Conservation (phyloP, 2,329 filamentous ascomycete genomes). For the Furcasterigmium furcatum region DNA sequence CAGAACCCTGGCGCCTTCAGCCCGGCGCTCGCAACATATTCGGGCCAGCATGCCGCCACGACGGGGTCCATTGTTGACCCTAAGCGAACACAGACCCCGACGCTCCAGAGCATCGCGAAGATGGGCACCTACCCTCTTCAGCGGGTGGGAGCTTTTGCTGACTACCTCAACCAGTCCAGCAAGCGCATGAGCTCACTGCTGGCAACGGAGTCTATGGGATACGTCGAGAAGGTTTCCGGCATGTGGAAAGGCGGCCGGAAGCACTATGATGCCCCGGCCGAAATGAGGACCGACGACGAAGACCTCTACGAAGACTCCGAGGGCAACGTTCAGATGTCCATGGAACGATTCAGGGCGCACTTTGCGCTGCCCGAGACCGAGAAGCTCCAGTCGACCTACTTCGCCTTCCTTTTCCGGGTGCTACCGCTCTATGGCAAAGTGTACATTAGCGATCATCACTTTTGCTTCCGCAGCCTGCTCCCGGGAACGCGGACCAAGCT, state of each 20-base stretch:
- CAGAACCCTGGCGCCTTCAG: conserved; percentile 3
- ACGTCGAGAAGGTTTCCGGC: conserved; percentile 92
- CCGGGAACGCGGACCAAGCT: conserved; percentile 89
- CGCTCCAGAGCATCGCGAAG: conserved; percentile 50
- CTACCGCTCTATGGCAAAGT: conserved; percentile 94
- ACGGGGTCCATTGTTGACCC: conserved; percentile 31
- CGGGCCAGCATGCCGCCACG: conserved; percentile 29
- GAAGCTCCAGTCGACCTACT: conserved; percentile 83
- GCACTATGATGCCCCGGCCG: conserved; percentile 71
- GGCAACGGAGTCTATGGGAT: conserved; percentile 90
- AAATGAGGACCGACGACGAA: conserved; percentile 51
- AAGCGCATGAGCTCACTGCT: conserved; percentile 79
- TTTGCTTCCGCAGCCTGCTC: conserved; percentile 90
- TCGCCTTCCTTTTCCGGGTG: conserved; percentile 85
- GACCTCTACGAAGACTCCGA: conserved; percentile 54
- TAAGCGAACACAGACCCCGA: conserved; percentile 27
- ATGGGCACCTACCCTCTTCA: conserved; percentile 77
- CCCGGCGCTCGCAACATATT: conserved; percentile 8
- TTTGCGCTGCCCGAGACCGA: conserved; percentile 87
- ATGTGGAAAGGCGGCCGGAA: conserved; percentile 93
- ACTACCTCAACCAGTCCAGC: conserved; percentile 75
- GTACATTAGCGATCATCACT: conserved; percentile 82
- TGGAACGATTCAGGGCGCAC: conserved; percentile 82
- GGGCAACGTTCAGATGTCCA: conserved; percentile 60
- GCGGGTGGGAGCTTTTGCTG: conserved; percentile 77